Evolutionary conservation across 805 yeast species (phyloP).

Genomic region (Metschnikowia matae): DNA sequence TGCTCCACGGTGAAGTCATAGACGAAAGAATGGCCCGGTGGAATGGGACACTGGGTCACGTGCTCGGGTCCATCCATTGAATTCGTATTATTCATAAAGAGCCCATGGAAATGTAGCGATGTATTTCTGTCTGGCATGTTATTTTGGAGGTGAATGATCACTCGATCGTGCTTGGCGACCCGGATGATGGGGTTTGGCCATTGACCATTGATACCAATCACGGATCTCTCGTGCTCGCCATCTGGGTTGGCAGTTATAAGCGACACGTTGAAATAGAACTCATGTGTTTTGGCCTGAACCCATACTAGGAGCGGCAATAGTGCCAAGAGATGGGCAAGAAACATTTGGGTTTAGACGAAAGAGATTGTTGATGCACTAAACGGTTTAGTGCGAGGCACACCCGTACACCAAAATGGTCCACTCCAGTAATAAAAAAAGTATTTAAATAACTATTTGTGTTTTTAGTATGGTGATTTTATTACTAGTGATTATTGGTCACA

Average conservation of each 20-base stretch:
- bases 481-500: too few relatives aligned
- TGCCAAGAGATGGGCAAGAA: slow-evolving; percentile 1
- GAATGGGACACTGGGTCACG: slow-evolving; percentile 45
- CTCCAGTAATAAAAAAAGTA: too few relatives aligned
- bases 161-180: slow-evolving; percentile 38
- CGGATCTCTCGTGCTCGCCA: slow-evolving; percentile 45
- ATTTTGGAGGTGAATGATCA: slow-evolving; percentile 35
- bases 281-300: slow-evolving; percentile 26
- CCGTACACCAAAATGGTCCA: neutral
- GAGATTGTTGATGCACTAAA: neutral
- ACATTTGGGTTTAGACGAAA: neutral
- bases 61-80: slow-evolving; percentile 45
- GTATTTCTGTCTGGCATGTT: slow-evolving; percentile 31
- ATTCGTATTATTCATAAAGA: slow-evolving; percentile 35
- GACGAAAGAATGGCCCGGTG: slow-evolving; percentile 35
- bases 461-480: too few relatives aligned
- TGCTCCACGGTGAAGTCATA: slow-evolving; percentile 32
- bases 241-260: slow-evolving; percentile 52
- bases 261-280: slow-evolving; percentile 34
- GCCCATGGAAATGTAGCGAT: slow-evolving; percentile 45
- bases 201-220: slow-evolving; percentile 53
- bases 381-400: neutral
- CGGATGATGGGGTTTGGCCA: slow-evolving; percentile 44
- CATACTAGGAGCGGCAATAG: slow-evolving; percentile 3
- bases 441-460: too few relatives aligned